Evolutionary conservation across 495 filamentous ascomycete genomes (phyloP), one percentile per base, ranked within the genome.

Genomic region (Pseudomonodictys pantanalensis): DNA sequence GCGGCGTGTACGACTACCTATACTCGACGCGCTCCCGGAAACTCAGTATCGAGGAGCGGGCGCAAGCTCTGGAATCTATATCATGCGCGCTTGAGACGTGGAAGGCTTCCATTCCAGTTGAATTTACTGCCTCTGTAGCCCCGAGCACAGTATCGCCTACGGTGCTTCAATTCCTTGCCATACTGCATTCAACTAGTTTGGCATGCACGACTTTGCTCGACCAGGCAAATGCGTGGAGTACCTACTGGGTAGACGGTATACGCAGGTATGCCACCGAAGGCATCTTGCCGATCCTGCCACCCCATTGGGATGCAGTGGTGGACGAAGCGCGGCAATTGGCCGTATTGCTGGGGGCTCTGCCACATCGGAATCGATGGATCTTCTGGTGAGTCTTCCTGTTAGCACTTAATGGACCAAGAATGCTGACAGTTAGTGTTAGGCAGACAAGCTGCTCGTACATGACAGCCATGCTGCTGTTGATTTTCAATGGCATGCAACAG

Each of bases 401-500:
- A 7, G 35, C 24, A 53, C n/a, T n/a, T n/a, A n/a, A n/a, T n/a
- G n/a, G n/a, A n/a, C 49, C 26, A 23, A 39, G 12, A 23, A 39
- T 10, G 44, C 54, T 57, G 24, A 57, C 25, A 47, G 8, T 11
- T n/a, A n/a, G 42, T 48, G 28, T 38, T 48, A 57, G 54, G 54
- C 47, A 42, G 26, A 57, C 43, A 25, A 44, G 54, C 23, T 57
- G 54, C 25, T 20, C 54, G 35, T 23, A 57, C 26, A 57, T 57
- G 54, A 47, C 54, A 57, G 54, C 54, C 42, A 57, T 57, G 44
- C 10, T 57, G 54, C 54, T 57, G 20, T 57, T 57, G 26, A 57
- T 22, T 30, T 26, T 32, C 29, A 57, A 57, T 57, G 41, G 44
- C 54, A 57, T 57, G 54, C 54, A 57, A n/a, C 38, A n/a, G 49